Base-by-base conservation (phyloP, 1,139 yeast genomes). In the Geotrichum australiense region DNA sequence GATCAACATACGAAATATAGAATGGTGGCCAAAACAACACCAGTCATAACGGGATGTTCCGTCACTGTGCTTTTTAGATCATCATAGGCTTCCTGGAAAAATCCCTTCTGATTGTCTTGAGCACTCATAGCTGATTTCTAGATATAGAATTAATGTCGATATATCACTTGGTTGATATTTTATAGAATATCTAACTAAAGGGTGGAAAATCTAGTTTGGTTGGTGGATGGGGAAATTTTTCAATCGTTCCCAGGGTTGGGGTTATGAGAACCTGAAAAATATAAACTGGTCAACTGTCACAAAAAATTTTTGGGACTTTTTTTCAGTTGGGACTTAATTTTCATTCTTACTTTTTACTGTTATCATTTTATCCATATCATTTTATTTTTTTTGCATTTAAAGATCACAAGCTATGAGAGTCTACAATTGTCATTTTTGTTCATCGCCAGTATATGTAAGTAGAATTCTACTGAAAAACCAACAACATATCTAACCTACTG, bases 341-440 rank as follows among this genome's bases (percentile, higher is more conserved):
- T n/a, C n/a, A n/a, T n/a, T n/a, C n/a, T n/a, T n/a, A n/a, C n/a
- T n/a, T n/a, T n/a, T n/a, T 14, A 16, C 25, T 25, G 11, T 16
- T 35, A 12, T 18, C 25, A 16, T 15, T 4, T n/a, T 14, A 12
- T 11, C 29, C 12, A 19, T 16, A 6, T 12, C 16, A n/a, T n/a
- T n/a, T n/a, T n/a, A n/a, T n/a, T n/a, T n/a, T n/a, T n/a, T n/a
- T n/a, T n/a, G n/a, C n/a, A n/a, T n/a, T n/a, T n/a, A n/a, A n/a
- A n/a, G n/a, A n/a, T n/a, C n/a, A n/a, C n/a, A n/a, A n/a, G n/a
- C n/a, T n/a, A 89, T 91, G 98, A 84, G 98, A 77, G 80, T 91
- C 43, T 78, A 85, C 63, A 80, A 84, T 54, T 91, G 98, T 61
- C 97, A 91, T 66, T 91, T 91, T 67, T 91, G 98, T 69, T 89